Evolutionary conservation across 108 stramenopile species (phyloP).

Genomic region (Cylindrotheca fusiformis): DNA sequence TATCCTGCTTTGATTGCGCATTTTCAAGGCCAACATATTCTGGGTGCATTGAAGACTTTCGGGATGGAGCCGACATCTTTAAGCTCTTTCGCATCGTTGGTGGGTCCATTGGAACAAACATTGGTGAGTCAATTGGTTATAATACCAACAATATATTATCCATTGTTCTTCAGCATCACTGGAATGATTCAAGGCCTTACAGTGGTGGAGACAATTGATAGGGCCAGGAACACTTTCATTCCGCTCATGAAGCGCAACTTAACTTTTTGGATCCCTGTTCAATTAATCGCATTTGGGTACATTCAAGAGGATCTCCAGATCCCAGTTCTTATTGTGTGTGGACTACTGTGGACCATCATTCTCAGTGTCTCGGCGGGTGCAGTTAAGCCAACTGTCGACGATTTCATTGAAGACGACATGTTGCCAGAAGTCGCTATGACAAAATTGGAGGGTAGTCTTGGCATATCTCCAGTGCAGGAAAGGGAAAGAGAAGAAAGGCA

Average conservation of each 20-base stretch:
- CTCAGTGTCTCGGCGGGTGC: conserved; percentile 32
- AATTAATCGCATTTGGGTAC: conserved; percentile 52
- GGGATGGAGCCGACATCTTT: not conserved
- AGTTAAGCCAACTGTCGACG: not conserved
- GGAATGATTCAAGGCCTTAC: conserved; percentile 47
- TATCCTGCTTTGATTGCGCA: conserved; percentile 33
- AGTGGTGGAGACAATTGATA: conserved; percentile 21
- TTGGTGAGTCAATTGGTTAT: conserved; percentile 28
- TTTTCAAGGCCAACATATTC: conserved; percentile 35
- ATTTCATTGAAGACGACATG: no score
- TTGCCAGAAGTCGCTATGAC: no score
- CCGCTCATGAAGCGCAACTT: conserved; percentile 52
- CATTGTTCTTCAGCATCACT: conserved; percentile 63
- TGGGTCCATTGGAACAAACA: conserved; percentile 3
- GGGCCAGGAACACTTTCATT: conserved; percentile 49
- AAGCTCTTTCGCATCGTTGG: not conserved
- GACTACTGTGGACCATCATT: conserved; percentile 41
- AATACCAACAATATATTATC: conserved; percentile 8
- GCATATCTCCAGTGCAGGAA: no score
- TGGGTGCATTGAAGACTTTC: not conserved
- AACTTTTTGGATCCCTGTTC: conserved; percentile 64
- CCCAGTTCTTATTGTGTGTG: conserved; percentile 34
- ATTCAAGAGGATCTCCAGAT: conserved; percentile 38
- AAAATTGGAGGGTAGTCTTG: no score
- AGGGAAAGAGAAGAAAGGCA: no score